Conservation (phyloP, 441 rosid genomes). For the Populus trichocarpa region DNA sequence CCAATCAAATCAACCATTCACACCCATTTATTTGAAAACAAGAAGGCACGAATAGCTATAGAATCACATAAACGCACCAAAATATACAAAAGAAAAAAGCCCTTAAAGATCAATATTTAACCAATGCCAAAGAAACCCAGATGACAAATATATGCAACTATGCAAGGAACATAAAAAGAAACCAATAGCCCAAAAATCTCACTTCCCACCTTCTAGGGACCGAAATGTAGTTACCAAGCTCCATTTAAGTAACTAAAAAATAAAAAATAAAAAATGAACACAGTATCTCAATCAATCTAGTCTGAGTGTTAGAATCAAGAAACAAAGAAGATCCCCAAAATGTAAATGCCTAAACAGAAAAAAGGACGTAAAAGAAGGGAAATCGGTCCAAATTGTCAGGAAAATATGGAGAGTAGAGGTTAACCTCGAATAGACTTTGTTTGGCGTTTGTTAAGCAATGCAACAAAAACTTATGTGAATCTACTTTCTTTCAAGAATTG, state of each 20-base stretch:
- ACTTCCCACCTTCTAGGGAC: not conserved
- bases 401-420: not conserved
- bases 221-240: not conserved
- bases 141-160: not conserved
- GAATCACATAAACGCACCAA: not conserved
- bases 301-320: not conserved
- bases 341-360: not conserved
- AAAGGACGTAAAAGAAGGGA: not conserved
- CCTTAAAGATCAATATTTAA: not conserved
- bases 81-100: too few species aligned
- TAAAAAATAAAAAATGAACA: too few species aligned
- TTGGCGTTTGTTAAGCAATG: not conserved
- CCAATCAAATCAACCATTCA: not conserved
- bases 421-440: not conserved
- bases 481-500: not conserved
- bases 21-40: not conserved
- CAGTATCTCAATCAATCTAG: not conserved
- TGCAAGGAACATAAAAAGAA: not conserved
- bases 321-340: not conserved
- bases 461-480: too few species aligned
- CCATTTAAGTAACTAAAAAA: not conserved
- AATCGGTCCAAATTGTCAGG: not conserved
- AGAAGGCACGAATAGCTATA: not conserved
- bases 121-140: not conserved
- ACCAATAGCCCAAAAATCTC: not conserved